Evolutionary conservation across 768 basidiomycete species (phyloP).

Genomic region (Tricholoma terreum): DNA sequence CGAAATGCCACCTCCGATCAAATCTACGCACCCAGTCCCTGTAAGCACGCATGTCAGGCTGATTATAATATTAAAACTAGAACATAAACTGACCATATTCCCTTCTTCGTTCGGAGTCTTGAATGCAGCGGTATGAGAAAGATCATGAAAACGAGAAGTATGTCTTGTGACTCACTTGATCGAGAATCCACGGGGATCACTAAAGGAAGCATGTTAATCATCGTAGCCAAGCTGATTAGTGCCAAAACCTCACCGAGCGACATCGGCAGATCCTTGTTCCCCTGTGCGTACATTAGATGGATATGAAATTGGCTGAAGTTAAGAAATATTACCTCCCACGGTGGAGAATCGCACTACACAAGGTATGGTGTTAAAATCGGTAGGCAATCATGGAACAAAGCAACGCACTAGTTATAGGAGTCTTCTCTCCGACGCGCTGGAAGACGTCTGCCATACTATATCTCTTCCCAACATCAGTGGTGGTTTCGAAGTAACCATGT

Average conservation of each 20-base stretch:
- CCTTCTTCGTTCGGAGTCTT: slow-evolving; percentile 36
- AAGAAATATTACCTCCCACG: not conserved
- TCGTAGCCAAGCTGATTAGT: slow-evolving; percentile 48
- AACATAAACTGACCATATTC: slow-evolving; percentile 25
- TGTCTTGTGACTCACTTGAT: slow-evolving; percentile 36
- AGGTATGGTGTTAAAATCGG: not conserved
- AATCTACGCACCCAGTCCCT: not conserved
- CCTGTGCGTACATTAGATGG: not conserved
- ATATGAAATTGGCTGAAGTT: not conserved
- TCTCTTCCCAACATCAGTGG: slow-evolving; percentile 38
- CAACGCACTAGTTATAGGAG: slow-evolving; percentile 30
- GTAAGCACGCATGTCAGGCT: not conserved
- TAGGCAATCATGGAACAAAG: slow-evolving; percentile 35
- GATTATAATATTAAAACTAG: not conserved
- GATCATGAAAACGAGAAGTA: not conserved
- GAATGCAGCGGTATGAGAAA: not conserved
- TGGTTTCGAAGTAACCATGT: slow-evolving; percentile 53
- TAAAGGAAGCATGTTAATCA: slow-evolving; percentile 32
- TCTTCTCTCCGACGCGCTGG: slow-evolving; percentile 26
- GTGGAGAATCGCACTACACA: not conserved
- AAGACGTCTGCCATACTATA: slow-evolving; percentile 33
- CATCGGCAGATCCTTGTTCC: not conserved
- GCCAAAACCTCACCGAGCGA: not conserved
- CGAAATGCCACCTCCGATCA: not conserved
- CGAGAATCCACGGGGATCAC: slow-evolving; percentile 56